Evolutionary conservation across 805 yeast genomes (phyloP), one percentile per base, ranked within the genome.

Genomic region (Nakazawaea laoshanensis): DNA sequence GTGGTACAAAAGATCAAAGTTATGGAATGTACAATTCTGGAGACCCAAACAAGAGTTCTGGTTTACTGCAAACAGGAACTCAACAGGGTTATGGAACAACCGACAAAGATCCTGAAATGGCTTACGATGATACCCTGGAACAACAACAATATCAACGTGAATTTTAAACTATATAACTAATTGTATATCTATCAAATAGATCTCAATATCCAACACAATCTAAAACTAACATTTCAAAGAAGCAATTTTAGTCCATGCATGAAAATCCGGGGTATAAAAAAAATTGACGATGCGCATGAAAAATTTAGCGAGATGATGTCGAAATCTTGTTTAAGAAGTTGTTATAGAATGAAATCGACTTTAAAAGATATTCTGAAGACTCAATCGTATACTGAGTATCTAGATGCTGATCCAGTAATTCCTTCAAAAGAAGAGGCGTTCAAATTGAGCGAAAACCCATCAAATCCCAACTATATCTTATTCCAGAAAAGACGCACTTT

Each of bases 401-500:
- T 57, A 17, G 38, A 43, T 2, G 53, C 58, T 2, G 62, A 57
- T 37, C 47, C 53, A 2, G 47, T 50, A 7, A 37, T 34, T 15
- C 56, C 58, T 2, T 44, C 47, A 1, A 42, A 42, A 3, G 48
- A 44, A 16, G 30, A 30, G 18, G 39, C 35, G 4, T 14, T 36
- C 25, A 20, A 36, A 14, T 27, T 47, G 19, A 54, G 53, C 3
- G 45, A 45, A 35, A 49, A 43, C 15, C 51, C 56, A 23, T 26
- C 42, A 6, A 33, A 50, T 1, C 48, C 53, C 1, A 44, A 51
- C 27, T 24, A 27, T 15, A 49, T 59, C 34, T 42, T 55, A n/a
- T 57, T 74, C 30, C 66, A 75, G 33, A 55, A 55, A 7, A 76
- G 82, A 6, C 59, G 88, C 27, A 51, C 52, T 4, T 59, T 76